Evolutionary conservation across 331 rosid genomes (phyloP).

Genomic region (Pyrus hybrid): DNA sequence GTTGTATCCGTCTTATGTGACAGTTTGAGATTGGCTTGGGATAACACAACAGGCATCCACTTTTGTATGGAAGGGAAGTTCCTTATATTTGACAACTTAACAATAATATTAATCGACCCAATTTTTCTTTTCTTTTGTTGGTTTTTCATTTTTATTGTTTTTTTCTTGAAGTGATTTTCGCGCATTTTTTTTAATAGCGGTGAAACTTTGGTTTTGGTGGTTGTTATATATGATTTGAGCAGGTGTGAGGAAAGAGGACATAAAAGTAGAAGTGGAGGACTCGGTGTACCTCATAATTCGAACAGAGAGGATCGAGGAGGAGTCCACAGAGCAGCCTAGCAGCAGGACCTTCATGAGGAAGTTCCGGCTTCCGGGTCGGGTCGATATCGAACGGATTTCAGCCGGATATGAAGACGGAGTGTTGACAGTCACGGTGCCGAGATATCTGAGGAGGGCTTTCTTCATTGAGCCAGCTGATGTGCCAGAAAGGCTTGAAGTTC

Average conservation of each 20-base stretch:
- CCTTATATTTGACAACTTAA: neutral
- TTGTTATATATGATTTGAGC: neutral
- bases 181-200: neutral
- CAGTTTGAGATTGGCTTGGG: neutral
- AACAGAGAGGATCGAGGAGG: conserved; percentile 45
- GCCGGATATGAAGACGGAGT: conserved; percentile 63
- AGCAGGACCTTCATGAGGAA: conserved; percentile 54
- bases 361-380: conserved; percentile 58
- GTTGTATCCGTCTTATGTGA: neutral
- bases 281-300: conserved; percentile 63
- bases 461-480: conserved; percentile 37
- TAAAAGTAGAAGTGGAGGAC: conserved; percentile 71
- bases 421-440: conserved; percentile 61
- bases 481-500: conserved; percentile 33
- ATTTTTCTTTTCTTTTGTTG: neutral
- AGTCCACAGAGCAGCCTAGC: conserved; percentile 18
- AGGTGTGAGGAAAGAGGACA: conserved; percentile 74
- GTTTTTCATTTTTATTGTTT: neutral
- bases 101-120: neutral
- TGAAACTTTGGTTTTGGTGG: neutral
- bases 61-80: neutral
- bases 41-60: neutral
- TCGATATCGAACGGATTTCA: conserved; percentile 53
- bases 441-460: conserved; percentile 43
- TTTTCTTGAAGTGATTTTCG: neutral